phyloP scores from a whole-genome alignment of 805 yeast genomes.

The Ogataea methylovora region DNA sequence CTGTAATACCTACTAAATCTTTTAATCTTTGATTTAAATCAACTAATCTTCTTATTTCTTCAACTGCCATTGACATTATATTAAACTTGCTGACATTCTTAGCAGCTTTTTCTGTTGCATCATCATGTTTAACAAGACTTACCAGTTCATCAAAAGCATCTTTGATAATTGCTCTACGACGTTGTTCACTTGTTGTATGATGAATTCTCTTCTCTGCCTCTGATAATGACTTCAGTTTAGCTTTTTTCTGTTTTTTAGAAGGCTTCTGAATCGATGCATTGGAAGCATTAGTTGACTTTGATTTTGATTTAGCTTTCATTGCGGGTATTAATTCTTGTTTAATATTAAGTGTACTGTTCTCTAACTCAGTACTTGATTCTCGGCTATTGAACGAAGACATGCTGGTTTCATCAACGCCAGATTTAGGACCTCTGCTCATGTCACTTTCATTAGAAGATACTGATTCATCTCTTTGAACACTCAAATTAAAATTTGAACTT shows the following conservation, averaged over 20 bases:
- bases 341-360: too few relatives aligned
- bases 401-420: too few relatives aligned
- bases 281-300: background rate
- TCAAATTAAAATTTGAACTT: too few relatives aligned
- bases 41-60: slow-evolving; percentile 19
- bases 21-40: slow-evolving; percentile 11
- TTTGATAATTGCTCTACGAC: slow-evolving; percentile 28
- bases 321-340: too few relatives aligned
- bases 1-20: slow-evolving; percentile 2
- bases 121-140: slow-evolving; percentile 11
- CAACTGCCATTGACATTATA: slow-evolving; percentile 18
- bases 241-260: background rate
- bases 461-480: too few relatives aligned
- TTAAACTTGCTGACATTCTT: slow-evolving; percentile 17
- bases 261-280: background rate
- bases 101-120: slow-evolving; percentile 2
- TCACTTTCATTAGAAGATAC: too few relatives aligned
- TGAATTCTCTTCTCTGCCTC: slow-evolving; percentile 27
- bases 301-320: too few relatives aligned
- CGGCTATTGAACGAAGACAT: too few relatives aligned
- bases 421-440: too few relatives aligned
- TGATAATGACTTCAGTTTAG: slow-evolving; percentile 12
- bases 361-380: too few relatives aligned
- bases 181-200: slow-evolving; percentile 32
- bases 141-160: slow-evolving; percentile 28